These are phyloP conservation scores for Inga laurina DNA, from an alignment of 306 rosid genomes.

Conservation along the genomic window DNA sequence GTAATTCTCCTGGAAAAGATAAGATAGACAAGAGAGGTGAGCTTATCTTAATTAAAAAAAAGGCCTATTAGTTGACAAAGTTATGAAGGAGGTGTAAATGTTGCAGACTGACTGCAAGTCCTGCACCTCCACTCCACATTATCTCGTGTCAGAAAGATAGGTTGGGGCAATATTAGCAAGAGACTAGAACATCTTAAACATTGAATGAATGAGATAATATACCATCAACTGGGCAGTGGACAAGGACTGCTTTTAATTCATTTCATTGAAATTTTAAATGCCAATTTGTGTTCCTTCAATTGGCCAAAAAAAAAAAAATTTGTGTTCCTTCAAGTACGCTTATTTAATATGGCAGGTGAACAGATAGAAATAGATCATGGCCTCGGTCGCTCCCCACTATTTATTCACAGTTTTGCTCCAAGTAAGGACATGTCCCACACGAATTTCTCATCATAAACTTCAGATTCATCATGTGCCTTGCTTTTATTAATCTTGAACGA, in stretches of 20 bases:
- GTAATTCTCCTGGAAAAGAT: too few species aligned
- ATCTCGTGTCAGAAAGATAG: background rate
- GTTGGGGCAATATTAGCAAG: background rate
- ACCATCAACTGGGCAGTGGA: background rate
- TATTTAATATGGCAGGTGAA: constrained; percentile 38
- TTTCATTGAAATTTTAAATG: background rate
- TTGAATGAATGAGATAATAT: background rate
- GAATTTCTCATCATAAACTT: background rate
- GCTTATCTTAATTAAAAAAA: background rate
- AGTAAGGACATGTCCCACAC: background rate
- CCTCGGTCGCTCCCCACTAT: background rate
- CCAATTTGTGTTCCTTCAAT: background rate
- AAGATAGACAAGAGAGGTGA: background rate
- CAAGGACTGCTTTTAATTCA: constrained; percentile 14
- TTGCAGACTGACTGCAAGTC: background rate
- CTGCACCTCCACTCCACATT: background rate
- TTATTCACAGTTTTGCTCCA: background rate
- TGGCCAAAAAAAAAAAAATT: too few species aligned
- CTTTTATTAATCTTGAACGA: background rate
- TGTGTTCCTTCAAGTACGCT: background rate
- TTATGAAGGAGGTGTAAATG: background rate
- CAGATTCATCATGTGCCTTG: background rate
- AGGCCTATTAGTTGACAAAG: background rate
- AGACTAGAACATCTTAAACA: background rate
- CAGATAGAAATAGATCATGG: constrained; percentile 2